Base-by-base conservation (phyloP, 2,329 filamentous ascomycete species). In the Bisporella sp. region DNA sequence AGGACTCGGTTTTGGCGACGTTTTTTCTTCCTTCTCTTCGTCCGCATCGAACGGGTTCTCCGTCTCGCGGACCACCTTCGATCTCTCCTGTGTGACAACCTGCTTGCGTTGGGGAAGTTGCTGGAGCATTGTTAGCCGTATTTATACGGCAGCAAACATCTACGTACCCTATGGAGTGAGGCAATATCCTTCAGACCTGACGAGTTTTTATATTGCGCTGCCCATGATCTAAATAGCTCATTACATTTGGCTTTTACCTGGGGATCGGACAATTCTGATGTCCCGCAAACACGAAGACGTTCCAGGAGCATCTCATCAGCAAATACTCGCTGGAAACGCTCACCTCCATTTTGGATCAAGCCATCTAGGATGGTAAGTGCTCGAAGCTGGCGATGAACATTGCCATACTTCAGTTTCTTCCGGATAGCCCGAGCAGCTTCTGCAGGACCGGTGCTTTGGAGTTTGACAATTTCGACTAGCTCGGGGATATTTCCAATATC, bases 351-450 rank as follows among this genome's bases (percentile, higher is more conserved):
- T 65, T 96, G 89, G 54, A 99, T 93, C 39, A 99, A 76, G 41
- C 88, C 91, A 66, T 99, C 93, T 2, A 99, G 79, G 46, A 99
- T 84, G 8, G 87, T 85, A 28, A 99, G 78, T 35, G 93, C 87
- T 53, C 93, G 82, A 33, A 97, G 77, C 69, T 99, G 93, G 46
- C 90, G 85, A 68, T 97, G 92, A n/a, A 88, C 77, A 63, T 83
- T 95, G 61, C 93, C 93, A 69, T 99, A 97, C 73, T 99, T 99
- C 77, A 99, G 81, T 74, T 97, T 97, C 79, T 99, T 99, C 54
- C 93, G 83, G 61, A 99, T 80, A 45, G 93, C 91, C 64, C 93
- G 82, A 48, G 92, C 89, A 52, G 91, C 91, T 73, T 99, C 93
- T 9, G 82, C 79, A 1, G 93, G 89, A 0, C 93, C 93, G 5